These are phyloP conservation scores for Annulohypoxylon maeteangense DNA, from an alignment of 495 filamentous ascomycete genomes.

Conservation along the genomic window DNA sequence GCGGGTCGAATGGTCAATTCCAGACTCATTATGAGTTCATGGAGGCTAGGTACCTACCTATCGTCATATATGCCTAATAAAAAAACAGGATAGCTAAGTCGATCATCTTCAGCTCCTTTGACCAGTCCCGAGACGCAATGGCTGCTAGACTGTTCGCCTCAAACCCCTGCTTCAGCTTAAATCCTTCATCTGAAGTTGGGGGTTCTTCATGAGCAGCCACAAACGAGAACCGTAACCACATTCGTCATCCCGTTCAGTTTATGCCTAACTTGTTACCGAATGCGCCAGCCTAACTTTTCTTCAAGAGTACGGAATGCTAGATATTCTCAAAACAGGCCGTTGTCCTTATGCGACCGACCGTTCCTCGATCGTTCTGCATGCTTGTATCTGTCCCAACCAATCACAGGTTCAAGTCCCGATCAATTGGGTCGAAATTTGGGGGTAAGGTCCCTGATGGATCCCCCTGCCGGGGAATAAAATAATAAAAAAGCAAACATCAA, in stretches of 20 bases:
- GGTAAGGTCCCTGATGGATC: constrained; percentile 19
- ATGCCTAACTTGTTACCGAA: constrained; percentile 38
- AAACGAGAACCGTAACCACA: constrained; percentile 11
- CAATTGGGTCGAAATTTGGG: constrained; percentile 42
- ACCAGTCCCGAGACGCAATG: constrained; percentile 1
- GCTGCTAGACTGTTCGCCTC: not conserved
- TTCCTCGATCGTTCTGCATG: constrained; percentile 28
- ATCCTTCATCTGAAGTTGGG: constrained; percentile 15
- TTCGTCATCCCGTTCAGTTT: constrained; percentile 16
- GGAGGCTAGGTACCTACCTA: not conserved
- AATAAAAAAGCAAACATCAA: constrained; percentile 36
- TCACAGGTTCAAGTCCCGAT: constrained; percentile 32
- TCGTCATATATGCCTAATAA: constrained; percentile 19
- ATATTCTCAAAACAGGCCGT: constrained; percentile 38
- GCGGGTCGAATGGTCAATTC: constrained; percentile 13
- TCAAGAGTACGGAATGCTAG: constrained; percentile 3
- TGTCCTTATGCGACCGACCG: constrained; percentile 38
- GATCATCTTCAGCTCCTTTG: constrained; percentile 13
- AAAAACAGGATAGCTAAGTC: constrained; percentile 2
- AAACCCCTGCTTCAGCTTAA: not conserved
- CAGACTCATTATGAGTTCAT: constrained; percentile 1
- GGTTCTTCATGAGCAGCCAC: constrained; percentile 7
- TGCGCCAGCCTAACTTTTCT: constrained; percentile 21
- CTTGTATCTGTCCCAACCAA: constrained; percentile 20
- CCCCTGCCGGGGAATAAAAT: constrained; percentile 20